Base-by-base conservation (phyloP, 306 rosid species). In the Nissolia schottii region DNA sequence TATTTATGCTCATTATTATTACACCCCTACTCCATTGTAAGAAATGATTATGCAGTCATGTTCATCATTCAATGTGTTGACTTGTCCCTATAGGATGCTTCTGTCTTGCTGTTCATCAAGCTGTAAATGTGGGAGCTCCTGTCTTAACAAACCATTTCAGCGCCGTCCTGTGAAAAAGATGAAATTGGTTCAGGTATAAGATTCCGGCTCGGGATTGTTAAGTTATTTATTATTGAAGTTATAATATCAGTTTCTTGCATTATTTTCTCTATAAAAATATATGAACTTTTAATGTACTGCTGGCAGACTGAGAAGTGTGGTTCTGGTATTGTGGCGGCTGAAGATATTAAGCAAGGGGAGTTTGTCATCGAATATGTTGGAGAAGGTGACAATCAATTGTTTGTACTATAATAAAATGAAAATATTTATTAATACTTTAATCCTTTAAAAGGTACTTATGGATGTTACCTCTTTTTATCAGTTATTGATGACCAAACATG, bases 221-320 rank as follows among this genome's bases (percentile, higher is more conserved):
- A 3, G 51, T 45, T 45, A 16, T 15, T 45, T 4, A 45, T 15
- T 13, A 16, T 0, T 43, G 16, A 16, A 45, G 12, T 18, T 49
- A 16, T 45, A 54, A 34, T 40, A 18, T 53, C 31, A 62, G 56
- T 35, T 61, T 68, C 11, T 40, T 41, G 64, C 41, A 19, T 53
- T 27, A 15, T 55, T 53, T 54, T 71, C 9, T 64, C 54, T 62
- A 14, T 16, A 25, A n/a, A n/a, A n/a, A n/a, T n/a, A n/a, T n/a
- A n/a, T 54, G 67, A 78, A 60, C n/a, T 67, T 82, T 65, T 72
- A 71, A 41, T 74, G 54, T 64, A 13, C 79, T 82, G 54, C 60
- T 82, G 85, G 85, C 76, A 93, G 98, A 93, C 97, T 71, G 96
- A 89, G 80, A 93, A 91, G 83, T 93, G 98, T 78, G 98, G 97